Evolutionary conservation across 2,329 filamentous ascomycete genomes (phyloP).

Genomic region (Alternaria sp.): DNA sequence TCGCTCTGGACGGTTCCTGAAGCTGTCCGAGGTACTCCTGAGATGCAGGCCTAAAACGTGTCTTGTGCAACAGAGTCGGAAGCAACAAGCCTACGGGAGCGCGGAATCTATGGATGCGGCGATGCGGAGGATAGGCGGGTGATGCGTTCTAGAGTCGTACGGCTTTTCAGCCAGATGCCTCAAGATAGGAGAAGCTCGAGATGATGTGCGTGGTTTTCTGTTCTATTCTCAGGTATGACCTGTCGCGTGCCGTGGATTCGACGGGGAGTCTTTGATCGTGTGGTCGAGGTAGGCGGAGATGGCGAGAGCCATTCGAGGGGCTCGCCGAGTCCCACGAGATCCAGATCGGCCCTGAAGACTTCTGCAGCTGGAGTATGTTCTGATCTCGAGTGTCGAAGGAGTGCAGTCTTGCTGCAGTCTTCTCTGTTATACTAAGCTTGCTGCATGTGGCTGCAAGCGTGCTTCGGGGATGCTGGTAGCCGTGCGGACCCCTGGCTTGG

Average conservation of each 20-base stretch:
- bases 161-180: not conserved
- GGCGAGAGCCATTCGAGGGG: not conserved
- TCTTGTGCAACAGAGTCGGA: slow-evolving; percentile 7
- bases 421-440: not conserved
- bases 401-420: not conserved
- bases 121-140: not conserved
- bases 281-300: slow-evolving; percentile 7
- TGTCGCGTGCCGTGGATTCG: slow-evolving; percentile 5
- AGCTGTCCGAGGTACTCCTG: slow-evolving; percentile 11
- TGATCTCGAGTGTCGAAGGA: not conserved
- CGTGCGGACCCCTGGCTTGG: not conserved
- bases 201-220: not conserved
- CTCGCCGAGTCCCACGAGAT: slow-evolving; percentile 1
- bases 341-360: not conserved
- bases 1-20: not conserved
- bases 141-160: slow-evolving; percentile 8
- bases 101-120: not conserved
- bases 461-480: slow-evolving; percentile 2
- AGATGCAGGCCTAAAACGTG: not conserved
- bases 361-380: not conserved
- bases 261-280: slow-evolving; percentile 1
- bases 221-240: not conserved
- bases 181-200: not conserved
- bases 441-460: not conserved
- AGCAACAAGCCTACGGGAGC: slow-evolving; percentile 5